Base-by-base conservation (phyloP, 2,329 filamentous ascomycete genomes). In the Aotearoamyces nothofagi region DNA sequence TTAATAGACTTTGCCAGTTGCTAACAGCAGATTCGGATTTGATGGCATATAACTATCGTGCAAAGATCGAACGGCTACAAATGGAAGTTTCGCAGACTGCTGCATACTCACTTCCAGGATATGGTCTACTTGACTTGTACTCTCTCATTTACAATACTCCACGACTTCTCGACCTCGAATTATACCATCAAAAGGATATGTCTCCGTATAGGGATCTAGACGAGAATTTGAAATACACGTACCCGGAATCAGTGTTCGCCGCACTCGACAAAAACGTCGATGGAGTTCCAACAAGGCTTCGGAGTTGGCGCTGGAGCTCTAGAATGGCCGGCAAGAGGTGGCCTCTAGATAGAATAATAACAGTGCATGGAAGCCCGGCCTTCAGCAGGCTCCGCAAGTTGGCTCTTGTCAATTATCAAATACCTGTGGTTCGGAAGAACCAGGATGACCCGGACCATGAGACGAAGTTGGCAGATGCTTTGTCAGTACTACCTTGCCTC, bases 141-240 rank as follows among this genome's bases (percentile, higher is more conserved):
- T 53, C 57, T 15, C 51, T 92, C 27, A 56, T 92, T 12, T 58
- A 61, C 22, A 60, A 66, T 25, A 62, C 83, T 5, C 74, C 76
- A 0, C 71, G 70, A 26, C 58, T 93, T 10, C 64, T 65, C 29
- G 65, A 75, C 27, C 53, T 94, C 17, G 69, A 83, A 33, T 62
- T 93, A 10, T 76, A 74, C 37, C 78, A 86, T 39, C 65, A 64
- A 8, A 59, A 67, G 27, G 80, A 92, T 43, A 55, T 68, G 36
- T 62, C 76, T 2, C 78, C 78, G 0, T 82, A 74, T 46, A 60
- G 77, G 22, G 50, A 58, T 19, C 56, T 74, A 4, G 59, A 66
- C 27, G 55, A 58, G 15, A 61, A 57, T 27, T 51, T 75, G 14
- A 71, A 69, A 36, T 92, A 80, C 78, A 61, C 61, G 10, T 86